Conservation (phyloP, 495 filamentous ascomycete genomes). For the Neurospora sp. region DNA sequence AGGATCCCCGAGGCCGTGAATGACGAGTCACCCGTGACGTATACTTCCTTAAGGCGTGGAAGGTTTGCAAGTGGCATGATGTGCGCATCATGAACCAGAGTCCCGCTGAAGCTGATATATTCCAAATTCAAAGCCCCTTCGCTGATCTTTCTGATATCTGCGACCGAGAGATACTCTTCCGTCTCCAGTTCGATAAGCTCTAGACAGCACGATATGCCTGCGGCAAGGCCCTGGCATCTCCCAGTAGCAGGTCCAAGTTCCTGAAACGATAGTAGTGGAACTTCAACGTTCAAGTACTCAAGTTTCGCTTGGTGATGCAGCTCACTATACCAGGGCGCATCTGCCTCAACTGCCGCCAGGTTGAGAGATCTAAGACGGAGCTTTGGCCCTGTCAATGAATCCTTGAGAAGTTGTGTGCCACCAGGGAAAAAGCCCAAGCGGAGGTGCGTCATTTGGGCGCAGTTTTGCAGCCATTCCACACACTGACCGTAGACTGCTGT, state of each 20-base stretch:
- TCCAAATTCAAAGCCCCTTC: slow-evolving; percentile 38
- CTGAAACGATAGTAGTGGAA: slow-evolving; percentile 43
- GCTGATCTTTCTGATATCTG: slow-evolving; percentile 11
- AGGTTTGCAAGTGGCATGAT: slow-evolving; percentile 27
- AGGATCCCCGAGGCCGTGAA: slow-evolving; percentile 38
- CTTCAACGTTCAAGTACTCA: slow-evolving; percentile 28
- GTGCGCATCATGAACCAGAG: slow-evolving; percentile 43
- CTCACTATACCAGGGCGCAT: slow-evolving; percentile 10
- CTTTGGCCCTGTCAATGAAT: slow-evolving; percentile 31
- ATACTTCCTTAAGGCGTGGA: slow-evolving; percentile 34
- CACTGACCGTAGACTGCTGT: slow-evolving; percentile 37
- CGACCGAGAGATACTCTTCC: slow-evolving; percentile 10
- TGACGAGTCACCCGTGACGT: slow-evolving; percentile 34
- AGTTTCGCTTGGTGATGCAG: slow-evolving; percentile 18
- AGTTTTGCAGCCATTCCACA: slow-evolving; percentile 45
- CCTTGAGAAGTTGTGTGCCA: slow-evolving; percentile 40
- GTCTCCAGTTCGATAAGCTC: slow-evolving; percentile 21
- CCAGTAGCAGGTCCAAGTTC: slow-evolving; percentile 13
- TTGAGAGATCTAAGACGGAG: slow-evolving; percentile 18
- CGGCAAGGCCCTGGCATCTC: slow-evolving; percentile 22
- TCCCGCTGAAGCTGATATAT: slow-evolving; percentile 45
- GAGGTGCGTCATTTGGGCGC: slow-evolving; percentile 42
- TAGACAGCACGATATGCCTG: slow-evolving; percentile 33
- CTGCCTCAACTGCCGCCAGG: slow-evolving; percentile 8
- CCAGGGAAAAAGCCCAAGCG: slow-evolving; percentile 40